phyloP scores from a whole-genome alignment of 2,329 filamentous ascomycete genomes.

The Paracoccidioides lutzii region DNA sequence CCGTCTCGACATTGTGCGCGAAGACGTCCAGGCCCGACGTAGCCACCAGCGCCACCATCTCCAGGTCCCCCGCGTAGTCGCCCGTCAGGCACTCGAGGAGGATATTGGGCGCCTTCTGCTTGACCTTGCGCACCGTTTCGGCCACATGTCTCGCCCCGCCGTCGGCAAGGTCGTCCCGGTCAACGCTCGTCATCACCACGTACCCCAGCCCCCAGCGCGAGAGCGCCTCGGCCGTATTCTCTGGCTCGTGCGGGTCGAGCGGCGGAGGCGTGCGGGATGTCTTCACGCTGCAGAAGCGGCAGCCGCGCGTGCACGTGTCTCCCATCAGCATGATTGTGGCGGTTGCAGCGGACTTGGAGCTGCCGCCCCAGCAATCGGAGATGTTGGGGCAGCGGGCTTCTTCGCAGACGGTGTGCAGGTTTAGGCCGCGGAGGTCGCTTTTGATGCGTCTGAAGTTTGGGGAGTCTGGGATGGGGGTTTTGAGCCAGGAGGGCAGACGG shows the following conservation, averaged over 20 bases:
- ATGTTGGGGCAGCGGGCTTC: slow-evolving; percentile 97
- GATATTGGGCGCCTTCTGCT: slow-evolving; percentile 50
- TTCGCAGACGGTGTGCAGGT: slow-evolving; percentile 92
- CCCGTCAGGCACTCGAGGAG: slow-evolving; percentile 47
- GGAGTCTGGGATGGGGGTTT: slow-evolving; percentile 80
- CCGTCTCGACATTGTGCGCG: slow-evolving; percentile 93
- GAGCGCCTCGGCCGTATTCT: slow-evolving; percentile 89
- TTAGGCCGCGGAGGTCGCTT: slow-evolving; percentile 75
- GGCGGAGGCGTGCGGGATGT: slow-evolving; percentile 64
- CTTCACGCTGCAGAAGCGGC: slow-evolving; percentile 95
- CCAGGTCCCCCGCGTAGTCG: slow-evolving; percentile 72
- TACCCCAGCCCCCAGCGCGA: slow-evolving; percentile 90
- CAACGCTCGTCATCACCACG: slow-evolving; percentile 84
- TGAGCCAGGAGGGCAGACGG: slow-evolving; percentile 83
- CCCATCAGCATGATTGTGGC: slow-evolving; percentile 99
- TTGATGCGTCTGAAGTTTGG: slow-evolving; percentile 92
- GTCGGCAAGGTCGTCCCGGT: slow-evolving; percentile 82
- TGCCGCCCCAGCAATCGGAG: slow-evolving; percentile 92
- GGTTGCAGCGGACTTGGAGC: slow-evolving; percentile 75
- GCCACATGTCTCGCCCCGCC: slow-evolving; percentile 83
- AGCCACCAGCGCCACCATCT: slow-evolving; percentile 77
- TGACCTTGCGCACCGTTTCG: slow-evolving; percentile 88
- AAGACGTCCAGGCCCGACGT: slow-evolving; percentile 86
- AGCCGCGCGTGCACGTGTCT: slow-evolving; percentile 92
- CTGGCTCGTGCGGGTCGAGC: slow-evolving; percentile 88